Evolutionary conservation across 306 rosid species (phyloP).

Genomic region (Ammopiptanthus mongolicus): DNA sequence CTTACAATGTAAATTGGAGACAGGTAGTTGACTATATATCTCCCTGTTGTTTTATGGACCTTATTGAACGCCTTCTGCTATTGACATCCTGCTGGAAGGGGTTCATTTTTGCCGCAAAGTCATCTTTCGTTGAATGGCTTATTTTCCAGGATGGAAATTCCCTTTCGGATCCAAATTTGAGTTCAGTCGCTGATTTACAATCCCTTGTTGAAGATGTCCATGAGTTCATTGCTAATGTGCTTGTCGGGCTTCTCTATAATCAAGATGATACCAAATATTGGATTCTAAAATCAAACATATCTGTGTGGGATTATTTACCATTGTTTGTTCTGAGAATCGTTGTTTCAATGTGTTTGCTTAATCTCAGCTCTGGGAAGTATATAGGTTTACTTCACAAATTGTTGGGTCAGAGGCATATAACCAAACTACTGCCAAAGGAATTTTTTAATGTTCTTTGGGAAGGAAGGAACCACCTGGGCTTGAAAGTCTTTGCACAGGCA

Average conservation of each 20-base stretch:
- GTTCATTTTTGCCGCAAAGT: too few species aligned
- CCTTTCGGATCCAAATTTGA: too few species aligned
- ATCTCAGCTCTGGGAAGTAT: slow-evolving; percentile 19
- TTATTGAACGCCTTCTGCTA: too few species aligned
- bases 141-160: too few species aligned
- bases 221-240: too few species aligned
- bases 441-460: slow-evolving; percentile 14
- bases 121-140: too few species aligned
- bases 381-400: neutral
- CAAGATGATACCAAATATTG: slow-evolving; percentile 12
- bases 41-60: too few species aligned
- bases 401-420: neutral
- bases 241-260: neutral
- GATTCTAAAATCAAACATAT: slow-evolving; percentile 1
- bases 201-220: too few species aligned
- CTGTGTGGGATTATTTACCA: neutral
- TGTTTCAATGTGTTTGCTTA: slow-evolving; percentile 27
- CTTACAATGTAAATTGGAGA: too few species aligned
- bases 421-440: slow-evolving; percentile 17
- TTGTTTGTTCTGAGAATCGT: slow-evolving; percentile 35
- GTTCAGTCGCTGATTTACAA: too few species aligned
- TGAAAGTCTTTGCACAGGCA: slow-evolving; percentile 27
- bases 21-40: too few species aligned
- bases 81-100: too few species aligned
- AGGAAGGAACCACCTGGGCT: neutral